These are phyloP conservation scores for Coriaria nepalensis DNA, from an alignment of 306 rosid species.

Conservation along the genomic window DNA sequence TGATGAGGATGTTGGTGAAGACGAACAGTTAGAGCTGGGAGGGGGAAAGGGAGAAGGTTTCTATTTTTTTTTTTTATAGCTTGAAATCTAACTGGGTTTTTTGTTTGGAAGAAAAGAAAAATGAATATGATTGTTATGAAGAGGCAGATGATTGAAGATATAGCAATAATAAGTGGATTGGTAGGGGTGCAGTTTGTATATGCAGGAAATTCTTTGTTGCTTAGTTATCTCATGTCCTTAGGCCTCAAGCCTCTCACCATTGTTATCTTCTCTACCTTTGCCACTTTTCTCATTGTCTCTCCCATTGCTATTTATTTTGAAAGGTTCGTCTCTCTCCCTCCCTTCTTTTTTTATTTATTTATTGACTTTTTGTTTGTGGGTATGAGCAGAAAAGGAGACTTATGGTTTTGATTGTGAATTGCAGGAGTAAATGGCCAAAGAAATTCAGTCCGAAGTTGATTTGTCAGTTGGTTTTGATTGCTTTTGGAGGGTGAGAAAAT, in stretches of 20 bases:
- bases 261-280: conserved; percentile 41
- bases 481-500: conserved; percentile 66
- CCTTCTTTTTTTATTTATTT: neutral
- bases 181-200: conserved; percentile 45
- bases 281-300: conserved; percentile 53
- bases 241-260: conserved; percentile 50
- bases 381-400: neutral
- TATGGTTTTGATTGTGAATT: neutral
- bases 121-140: conserved; percentile 2
- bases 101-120: conserved; percentile 1
- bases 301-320: conserved; percentile 59
- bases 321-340: conserved; percentile 33
- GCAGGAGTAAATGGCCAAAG: conserved; percentile 65
- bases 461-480: conserved; percentile 35
- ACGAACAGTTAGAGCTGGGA: neutral
- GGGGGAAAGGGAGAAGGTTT: neutral
- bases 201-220: conserved; percentile 52
- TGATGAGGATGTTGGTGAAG: too few species aligned
- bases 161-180: conserved; percentile 40
- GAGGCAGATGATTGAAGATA: conserved; percentile 29
- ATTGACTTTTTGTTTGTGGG: neutral
- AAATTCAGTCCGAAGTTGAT: conserved; percentile 28
- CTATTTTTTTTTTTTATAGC: neutral
- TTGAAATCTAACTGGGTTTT: neutral
- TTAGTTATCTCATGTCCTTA: conserved; percentile 49